phyloP scores from a whole-genome alignment of 1,284 basidiomycete genomes.

The Tilletia caries region DNA sequence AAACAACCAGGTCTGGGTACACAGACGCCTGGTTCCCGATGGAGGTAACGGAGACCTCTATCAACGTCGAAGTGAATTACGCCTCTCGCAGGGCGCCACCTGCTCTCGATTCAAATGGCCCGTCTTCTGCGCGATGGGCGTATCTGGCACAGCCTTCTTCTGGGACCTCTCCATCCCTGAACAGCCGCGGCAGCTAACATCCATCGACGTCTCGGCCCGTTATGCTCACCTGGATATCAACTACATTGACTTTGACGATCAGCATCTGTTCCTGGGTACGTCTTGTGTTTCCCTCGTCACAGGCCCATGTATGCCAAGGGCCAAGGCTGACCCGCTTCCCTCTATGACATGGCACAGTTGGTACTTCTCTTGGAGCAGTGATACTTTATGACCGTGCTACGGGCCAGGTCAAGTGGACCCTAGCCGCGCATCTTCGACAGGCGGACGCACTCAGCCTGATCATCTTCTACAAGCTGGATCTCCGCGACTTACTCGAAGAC shows the following conservation, averaged over 20 bases:
- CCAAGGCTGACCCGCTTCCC: too few relatives aligned
- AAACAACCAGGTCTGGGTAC: too few relatives aligned
- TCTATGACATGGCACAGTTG: too few relatives aligned
- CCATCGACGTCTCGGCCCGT: not conserved
- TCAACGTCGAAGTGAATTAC: too few relatives aligned
- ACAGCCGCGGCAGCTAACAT: not conserved
- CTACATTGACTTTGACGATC: slow-evolving; percentile 7
- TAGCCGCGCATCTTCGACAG: not conserved
- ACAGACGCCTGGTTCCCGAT: too few relatives aligned
- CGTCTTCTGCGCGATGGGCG: not conserved
- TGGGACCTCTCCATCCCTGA: not conserved
- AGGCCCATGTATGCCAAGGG: too few relatives aligned
- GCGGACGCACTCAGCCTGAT: not conserved
- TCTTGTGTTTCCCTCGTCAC: not conserved
- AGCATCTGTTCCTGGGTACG: too few relatives aligned
- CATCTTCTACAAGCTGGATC: not conserved
- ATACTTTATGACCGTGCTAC: too few relatives aligned
- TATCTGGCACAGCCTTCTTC: not conserved
- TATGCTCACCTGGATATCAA: not conserved
- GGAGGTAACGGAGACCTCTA: too few relatives aligned
- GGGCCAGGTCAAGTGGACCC: not conserved
- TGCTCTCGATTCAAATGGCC: too few relatives aligned
- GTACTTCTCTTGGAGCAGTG: not conserved
- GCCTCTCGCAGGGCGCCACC: too few relatives aligned
- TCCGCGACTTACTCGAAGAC: too few relatives aligned